phyloP scores from a whole-genome alignment of 768 basidiomycete genomes.

The Cubamyces lactineus region DNA sequence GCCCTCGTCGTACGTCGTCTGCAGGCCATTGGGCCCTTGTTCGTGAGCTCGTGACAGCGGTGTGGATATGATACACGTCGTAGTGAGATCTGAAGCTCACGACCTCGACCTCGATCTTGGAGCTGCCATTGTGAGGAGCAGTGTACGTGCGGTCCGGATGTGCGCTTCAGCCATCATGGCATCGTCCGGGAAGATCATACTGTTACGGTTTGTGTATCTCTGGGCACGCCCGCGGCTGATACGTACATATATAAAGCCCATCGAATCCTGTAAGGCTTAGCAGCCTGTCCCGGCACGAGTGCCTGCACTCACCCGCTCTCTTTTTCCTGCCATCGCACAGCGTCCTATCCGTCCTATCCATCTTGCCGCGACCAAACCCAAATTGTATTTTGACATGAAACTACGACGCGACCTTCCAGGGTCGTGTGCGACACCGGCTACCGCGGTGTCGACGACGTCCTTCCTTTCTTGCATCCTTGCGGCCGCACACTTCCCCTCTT shows the following conservation, averaged over 20 bases:
- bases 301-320: neutral
- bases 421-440: neutral
- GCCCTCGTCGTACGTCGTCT: neutral
- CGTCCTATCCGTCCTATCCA: neutral
- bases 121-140: neutral
- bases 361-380: too few species aligned
- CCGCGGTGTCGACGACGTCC: constrained; percentile 10
- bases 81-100: neutral
- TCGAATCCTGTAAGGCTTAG: neutral
- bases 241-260: constrained; percentile 8
- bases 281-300: neutral
- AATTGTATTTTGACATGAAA: neutral
- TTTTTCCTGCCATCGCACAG: neutral
- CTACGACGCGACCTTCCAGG: neutral
- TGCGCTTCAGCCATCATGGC: neutral
- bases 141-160: constrained; percentile 6
- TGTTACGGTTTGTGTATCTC: neutral
- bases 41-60: neutral
- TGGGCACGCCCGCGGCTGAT: neutral
- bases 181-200: neutral
- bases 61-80: neutral
- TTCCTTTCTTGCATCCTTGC: constrained; percentile 20
- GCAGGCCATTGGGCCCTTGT: neutral
- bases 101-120: neutral
- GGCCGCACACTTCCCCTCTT: constrained; percentile 19